Evolutionary conservation across 371 early-diverging fungal genomes (phyloP).

Genomic region (Coemansia sp.): DNA sequence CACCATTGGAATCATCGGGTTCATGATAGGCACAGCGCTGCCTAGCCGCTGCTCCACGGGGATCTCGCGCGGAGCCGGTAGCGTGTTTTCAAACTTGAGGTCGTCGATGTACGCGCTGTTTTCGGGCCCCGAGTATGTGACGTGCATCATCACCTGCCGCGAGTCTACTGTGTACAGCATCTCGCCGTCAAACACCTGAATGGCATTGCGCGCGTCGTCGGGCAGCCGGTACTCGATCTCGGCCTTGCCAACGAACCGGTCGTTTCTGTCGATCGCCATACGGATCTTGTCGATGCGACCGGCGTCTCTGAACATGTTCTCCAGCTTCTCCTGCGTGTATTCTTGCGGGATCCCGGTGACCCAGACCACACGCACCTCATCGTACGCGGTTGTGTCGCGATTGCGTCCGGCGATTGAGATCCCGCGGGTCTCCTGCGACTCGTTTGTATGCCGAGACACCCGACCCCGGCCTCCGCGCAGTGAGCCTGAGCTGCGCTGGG

Average conservation of each 20-base stretch:
- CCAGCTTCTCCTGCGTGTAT: slow-evolving; percentile 31
- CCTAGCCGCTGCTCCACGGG: slow-evolving; percentile 13
- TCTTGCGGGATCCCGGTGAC: slow-evolving; percentile 28
- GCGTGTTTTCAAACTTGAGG: slow-evolving; percentile 26
- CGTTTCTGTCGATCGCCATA: slow-evolving; percentile 34
- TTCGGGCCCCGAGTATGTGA: slow-evolving; percentile 22
- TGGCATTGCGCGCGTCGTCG: slow-evolving; percentile 44
- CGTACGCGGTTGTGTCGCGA: slow-evolving; percentile 30
- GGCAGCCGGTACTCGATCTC: slow-evolving; percentile 38
- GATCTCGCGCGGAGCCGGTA: slow-evolving; percentile 17
- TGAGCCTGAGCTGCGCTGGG: slow-evolving; percentile 6
- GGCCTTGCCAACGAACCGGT: slow-evolving; percentile 34
- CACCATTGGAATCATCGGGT: slow-evolving; percentile 1
- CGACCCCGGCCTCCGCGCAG: background rate
- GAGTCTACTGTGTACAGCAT: slow-evolving; percentile 28
- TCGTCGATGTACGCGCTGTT: slow-evolving; percentile 21
- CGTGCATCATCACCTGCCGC: slow-evolving; percentile 13
- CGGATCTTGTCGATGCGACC: slow-evolving; percentile 39
- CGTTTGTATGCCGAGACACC: background rate
- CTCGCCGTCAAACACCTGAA: slow-evolving; percentile 48
- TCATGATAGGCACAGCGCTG: slow-evolving; percentile 3
- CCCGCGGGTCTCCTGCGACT: slow-evolving; percentile 5
- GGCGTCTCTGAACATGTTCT: slow-evolving; percentile 29
- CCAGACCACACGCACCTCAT: slow-evolving; percentile 36
- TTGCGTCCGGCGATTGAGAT: slow-evolving; percentile 27